Evolutionary conservation across 257 asterid genomes (phyloP).

Genomic region (Solanum piurae): DNA sequence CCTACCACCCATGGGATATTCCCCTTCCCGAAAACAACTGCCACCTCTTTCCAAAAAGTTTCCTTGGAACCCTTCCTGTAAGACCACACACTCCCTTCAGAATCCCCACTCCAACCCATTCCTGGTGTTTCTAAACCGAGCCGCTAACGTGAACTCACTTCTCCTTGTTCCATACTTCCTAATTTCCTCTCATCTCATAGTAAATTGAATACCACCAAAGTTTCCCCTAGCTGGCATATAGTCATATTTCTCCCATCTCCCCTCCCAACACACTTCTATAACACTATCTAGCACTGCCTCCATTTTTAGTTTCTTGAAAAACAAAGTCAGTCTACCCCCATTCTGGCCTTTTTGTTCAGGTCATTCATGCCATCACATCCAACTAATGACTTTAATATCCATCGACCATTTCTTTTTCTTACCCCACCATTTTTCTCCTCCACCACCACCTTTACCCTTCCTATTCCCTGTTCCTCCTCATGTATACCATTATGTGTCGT

Average conservation of each 20-base stretch:
- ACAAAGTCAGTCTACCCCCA: neutral
- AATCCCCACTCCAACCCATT: neutral
- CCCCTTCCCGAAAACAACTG: neutral
- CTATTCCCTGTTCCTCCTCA: neutral
- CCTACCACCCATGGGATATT: neutral
- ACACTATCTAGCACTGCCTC: neutral
- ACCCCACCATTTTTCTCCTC: neutral
- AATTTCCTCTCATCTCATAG: neutral
- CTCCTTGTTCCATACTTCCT: neutral
- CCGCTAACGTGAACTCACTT: neutral
- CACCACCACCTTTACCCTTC: neutral
- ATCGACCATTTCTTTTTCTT: neutral
- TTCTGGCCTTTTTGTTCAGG: neutral
- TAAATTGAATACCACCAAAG: neutral
- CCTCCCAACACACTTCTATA: neutral
- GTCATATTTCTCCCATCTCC: neutral
- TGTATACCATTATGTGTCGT: neutral
- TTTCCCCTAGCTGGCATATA: neutral
- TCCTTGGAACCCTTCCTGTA: neutral
- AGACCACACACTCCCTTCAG: neutral
- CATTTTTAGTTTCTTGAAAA: neutral
- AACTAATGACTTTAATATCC: neutral
- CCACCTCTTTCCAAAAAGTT: neutral
- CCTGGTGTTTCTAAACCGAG: neutral
- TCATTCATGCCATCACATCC: neutral